These are phyloP conservation scores for Aspergillus viridinutans DNA, from an alignment of 2,329 filamentous ascomycete genomes.

Conservation along the genomic window DNA sequence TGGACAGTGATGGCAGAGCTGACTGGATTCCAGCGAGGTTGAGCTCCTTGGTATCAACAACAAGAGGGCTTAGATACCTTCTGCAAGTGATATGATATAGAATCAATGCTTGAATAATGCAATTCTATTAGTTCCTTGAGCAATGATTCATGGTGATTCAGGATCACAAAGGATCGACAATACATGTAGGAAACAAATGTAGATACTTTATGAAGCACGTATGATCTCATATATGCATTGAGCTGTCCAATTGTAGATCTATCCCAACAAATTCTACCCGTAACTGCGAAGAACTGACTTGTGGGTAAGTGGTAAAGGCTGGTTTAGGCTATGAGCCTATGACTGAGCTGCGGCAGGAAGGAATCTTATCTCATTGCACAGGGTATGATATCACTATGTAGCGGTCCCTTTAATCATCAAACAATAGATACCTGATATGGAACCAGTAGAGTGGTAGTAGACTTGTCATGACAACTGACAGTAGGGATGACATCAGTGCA, in stretches of 20 bases:
- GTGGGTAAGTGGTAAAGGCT: background rate
- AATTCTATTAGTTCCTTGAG: background rate
- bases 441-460: too few relatives aligned
- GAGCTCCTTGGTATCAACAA: background rate
- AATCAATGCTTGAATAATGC: background rate
- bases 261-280: background rate
- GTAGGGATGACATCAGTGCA: background rate
- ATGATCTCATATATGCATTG: background rate
- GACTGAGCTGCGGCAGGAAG: too few relatives aligned
- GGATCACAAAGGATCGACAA: background rate
- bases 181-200: background rate
- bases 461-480: background rate
- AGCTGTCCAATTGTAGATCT: background rate
- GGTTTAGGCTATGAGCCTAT: too few relatives aligned
- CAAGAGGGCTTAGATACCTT: background rate
- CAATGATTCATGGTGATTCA: background rate
- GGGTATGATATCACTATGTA: too few relatives aligned
- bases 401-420: background rate
- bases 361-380: too few relatives aligned
- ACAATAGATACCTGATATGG: background rate
- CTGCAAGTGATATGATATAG: background rate
- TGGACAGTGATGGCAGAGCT: background rate
- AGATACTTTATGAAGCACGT: background rate
- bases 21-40: background rate
- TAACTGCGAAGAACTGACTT: background rate